Base-by-base conservation (phyloP, 768 basidiomycete species). In the Boletus sp. region DNA sequence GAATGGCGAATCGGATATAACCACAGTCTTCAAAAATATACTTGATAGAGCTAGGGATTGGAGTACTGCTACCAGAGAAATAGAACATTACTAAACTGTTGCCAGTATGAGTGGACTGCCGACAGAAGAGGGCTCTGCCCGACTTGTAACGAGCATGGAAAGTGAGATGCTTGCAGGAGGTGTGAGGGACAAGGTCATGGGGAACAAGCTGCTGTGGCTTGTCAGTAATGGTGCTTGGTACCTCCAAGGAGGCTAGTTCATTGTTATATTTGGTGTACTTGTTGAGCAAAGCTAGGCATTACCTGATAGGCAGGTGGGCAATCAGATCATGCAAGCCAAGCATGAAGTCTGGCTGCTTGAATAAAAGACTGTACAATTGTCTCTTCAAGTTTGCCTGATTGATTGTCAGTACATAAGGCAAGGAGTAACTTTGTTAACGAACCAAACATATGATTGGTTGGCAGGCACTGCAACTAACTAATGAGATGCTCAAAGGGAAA, bases 331-430 rank as follows among this genome's bases (percentile, higher is more conserved):
- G 32, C 14, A 2, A 65, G 45, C 63, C 59, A 64, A 7, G 20
- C 11, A 5, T 36, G 37, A 2, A 68, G 42, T 12, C 53, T 66
- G 2, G 67, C 45, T 7, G 29, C 51, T 55, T 52, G 46, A 12
- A 56, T 64, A 58, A 11, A 71, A 11, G 50, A 48, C 24, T 54
- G 39, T 20, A 52, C 56, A 41, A 50, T 62, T 54, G 45, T 61
- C 18, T 7, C 42, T 37, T 56, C 58, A 0, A 53, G 17, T 48
- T 65, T 55, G 33, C 45, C 65, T 59, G 7, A 14, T n/a, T n/a
- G n/a, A n/a, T 29, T n/a, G n/a, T n/a, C n/a, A n/a, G n/a, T n/a
- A n/a, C n/a, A n/a, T n/a, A n/a, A n/a, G n/a, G n/a, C n/a, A n/a
- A n/a, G n/a, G n/a, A n/a, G n/a, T n/a, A n/a, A n/a, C n/a, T n/a